A percentile compares a stretch with the other conserved stretches of the same genome.
Evolutionary conservation across 225 moss, liverwort and hornwort genomes (phyloP).

Genomic region (Pleurozium schreberi): DNA sequence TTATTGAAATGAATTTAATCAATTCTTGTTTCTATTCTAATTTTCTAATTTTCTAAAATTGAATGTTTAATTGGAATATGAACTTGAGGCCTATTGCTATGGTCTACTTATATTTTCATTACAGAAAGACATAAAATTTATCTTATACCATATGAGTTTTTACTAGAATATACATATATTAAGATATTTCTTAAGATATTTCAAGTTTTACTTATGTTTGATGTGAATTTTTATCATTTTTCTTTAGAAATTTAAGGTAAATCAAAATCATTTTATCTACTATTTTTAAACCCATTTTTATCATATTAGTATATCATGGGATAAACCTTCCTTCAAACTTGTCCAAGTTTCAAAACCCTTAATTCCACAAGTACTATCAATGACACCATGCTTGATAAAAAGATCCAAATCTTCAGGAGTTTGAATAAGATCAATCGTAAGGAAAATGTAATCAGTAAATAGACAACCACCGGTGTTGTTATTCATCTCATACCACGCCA

Average conservation of each 20-base stretch:
- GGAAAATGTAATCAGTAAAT: neutral
- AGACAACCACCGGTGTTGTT: rapidly evolving
- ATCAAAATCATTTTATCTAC: neutral
- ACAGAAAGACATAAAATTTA: neutral
- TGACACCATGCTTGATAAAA: neutral
- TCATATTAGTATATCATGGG: too few species aligned
- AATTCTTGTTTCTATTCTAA: neutral
- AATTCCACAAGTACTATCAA: neutral
- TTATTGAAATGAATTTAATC: neutral
- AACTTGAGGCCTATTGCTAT: neutral
- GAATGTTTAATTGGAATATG: neutral
- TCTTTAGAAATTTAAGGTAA: neutral
- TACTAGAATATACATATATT: neutral
- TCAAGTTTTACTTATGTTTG: neutral
- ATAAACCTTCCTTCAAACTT: neutral
- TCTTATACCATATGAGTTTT: rapidly evolving
- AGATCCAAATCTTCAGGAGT: neutral
- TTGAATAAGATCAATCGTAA: neutral
- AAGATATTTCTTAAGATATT: neutral
- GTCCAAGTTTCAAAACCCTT: neutral
- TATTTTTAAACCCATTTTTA: too few species aligned
- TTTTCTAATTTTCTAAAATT: neutral
- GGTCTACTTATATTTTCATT: neutral
- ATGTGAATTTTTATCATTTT: neutral
- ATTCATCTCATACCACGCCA: neutral